Base-by-base conservation (phyloP, 140 eudicot genomes). In the Eryngium alpinum region DNA sequence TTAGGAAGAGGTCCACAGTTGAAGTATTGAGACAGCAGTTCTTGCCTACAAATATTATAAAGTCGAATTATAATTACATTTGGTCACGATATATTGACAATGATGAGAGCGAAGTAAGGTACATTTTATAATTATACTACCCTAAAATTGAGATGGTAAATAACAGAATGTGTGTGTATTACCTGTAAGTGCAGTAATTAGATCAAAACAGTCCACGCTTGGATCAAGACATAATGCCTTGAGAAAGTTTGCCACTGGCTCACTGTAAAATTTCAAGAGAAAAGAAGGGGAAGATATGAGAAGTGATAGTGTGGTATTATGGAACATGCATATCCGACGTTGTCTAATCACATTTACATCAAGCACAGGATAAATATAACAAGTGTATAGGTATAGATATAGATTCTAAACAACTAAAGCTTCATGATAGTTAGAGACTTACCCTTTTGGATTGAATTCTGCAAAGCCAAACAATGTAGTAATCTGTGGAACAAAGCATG, bases 381-480 rank as follows among this genome's bases (percentile, higher is more conserved):
- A 70, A 66, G 72, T 13, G 14, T 38, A 38, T n/a, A n/a, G n/a
- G n/a, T n/a, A n/a, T n/a, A n/a, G n/a, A n/a, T 38, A 38, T 66
- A 67, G 15, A 32, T 67, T 29, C 7, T 3, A 71, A 33, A 33
- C 19, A 25, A 25, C 19, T 14, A 33, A 71, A 32, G 50, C 25
- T 19, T 77, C 17, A 24, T 34, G 52, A 31, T 31, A 9, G 1
- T 76, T 32, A 14, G 25, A 52, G 66, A 5, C 10, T 82, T 90
- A 90, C 97, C 96, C 92, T 84, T 85, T 88, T 9, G 96, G 96
- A 85, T 90, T 86, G 84, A 92, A 92, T 81, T 92, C 97, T 28
- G 97, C 91, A 7, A 90, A 88, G 52, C 96, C 96, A 81, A 87
- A 79, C 14, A 86, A 57, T 52, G 84, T 75, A 43, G 90, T 88